Evolutionary conservation across 2,329 filamentous ascomycete genomes (phyloP).

Genomic region (Canariomyces notabilis): DNA sequence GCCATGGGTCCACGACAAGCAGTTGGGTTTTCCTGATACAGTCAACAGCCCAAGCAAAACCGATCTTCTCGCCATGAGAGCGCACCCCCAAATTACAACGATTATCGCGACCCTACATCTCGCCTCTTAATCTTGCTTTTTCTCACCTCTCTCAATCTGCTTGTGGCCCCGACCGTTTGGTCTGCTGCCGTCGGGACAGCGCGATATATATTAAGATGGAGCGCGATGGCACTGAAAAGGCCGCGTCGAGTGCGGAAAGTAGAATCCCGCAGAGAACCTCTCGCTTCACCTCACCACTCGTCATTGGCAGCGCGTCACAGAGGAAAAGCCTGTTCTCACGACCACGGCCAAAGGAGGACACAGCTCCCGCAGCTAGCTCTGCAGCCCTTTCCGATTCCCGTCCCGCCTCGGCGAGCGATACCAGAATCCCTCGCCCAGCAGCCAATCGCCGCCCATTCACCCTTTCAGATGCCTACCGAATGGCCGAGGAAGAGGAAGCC

Average conservation of each 20-base stretch:
- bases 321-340: constrained; percentile 37
- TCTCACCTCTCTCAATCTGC: not conserved
- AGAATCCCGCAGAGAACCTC: constrained; percentile 23
- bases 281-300: constrained; percentile 28
- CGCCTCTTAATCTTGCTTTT: not conserved
- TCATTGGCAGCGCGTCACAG: constrained; percentile 36
- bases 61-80: constrained; percentile 6
- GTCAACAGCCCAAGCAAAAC: not conserved
- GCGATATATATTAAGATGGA: constrained; percentile 23
- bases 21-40: not conserved
- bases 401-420: constrained; percentile 18
- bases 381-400: constrained; percentile 23
- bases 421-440: constrained; percentile 30
- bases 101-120: constrained; percentile 1
- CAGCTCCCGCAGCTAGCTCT: constrained; percentile 23
- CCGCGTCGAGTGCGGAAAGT: constrained; percentile 6
- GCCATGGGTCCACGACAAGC: not conserved
- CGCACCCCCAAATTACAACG: not conserved
- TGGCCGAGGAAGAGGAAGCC: constrained; percentile 33
- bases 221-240: constrained; percentile 19
- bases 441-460: constrained; percentile 29
- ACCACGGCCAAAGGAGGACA: constrained; percentile 22
- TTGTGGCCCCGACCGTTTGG: not conserved
- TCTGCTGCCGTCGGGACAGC: not conserved
- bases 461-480: constrained; percentile 39